Evolutionary conservation across 257 asterid species (phyloP).

Genomic region (Voacanga thouarsii): DNA sequence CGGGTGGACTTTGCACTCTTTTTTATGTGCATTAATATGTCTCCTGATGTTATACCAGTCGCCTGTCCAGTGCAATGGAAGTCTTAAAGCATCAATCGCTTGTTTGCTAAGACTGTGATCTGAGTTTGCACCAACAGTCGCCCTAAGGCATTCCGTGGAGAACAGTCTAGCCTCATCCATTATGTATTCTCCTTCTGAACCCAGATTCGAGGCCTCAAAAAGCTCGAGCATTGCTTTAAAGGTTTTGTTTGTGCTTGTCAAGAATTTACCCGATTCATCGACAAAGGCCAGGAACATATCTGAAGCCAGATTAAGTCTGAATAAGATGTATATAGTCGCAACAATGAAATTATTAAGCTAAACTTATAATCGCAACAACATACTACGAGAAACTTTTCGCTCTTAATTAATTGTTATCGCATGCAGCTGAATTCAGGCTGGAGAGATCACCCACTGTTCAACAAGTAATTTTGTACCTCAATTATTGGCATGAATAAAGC

Average conservation of each 20-base stretch:
- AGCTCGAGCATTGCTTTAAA: conserved; percentile 31
- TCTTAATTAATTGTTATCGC: too few relatives aligned
- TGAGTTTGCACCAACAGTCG: neutral
- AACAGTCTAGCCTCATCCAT: conserved; percentile 25
- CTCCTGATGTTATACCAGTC: conserved; percentile 49
- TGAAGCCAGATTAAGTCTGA: neutral
- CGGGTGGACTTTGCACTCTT: conserved; percentile 4
- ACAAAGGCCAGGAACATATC: conserved; percentile 32
- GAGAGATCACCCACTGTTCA: too few relatives aligned
- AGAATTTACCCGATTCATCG: conserved; percentile 26
- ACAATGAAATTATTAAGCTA: too few relatives aligned
- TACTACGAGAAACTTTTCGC: too few relatives aligned
- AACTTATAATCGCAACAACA: too few relatives aligned
- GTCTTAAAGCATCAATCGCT: neutral
- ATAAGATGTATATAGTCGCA: too few relatives aligned
- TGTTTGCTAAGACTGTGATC: neutral
- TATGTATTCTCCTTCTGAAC: conserved; percentile 31
- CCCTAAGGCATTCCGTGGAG: neutral
- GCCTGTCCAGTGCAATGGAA: conserved; percentile 48
- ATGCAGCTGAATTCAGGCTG: too few relatives aligned
- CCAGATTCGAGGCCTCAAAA: conserved; percentile 50
- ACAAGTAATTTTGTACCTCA: too few relatives aligned
- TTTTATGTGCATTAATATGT: conserved; percentile 24
- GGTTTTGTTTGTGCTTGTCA: neutral
- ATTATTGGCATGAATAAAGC: too few relatives aligned